Evolutionary conservation across 768 basidiomycete species (phyloP), one percentile per base, ranked within the genome.

Genomic region (Kwoniella sp.): DNA sequence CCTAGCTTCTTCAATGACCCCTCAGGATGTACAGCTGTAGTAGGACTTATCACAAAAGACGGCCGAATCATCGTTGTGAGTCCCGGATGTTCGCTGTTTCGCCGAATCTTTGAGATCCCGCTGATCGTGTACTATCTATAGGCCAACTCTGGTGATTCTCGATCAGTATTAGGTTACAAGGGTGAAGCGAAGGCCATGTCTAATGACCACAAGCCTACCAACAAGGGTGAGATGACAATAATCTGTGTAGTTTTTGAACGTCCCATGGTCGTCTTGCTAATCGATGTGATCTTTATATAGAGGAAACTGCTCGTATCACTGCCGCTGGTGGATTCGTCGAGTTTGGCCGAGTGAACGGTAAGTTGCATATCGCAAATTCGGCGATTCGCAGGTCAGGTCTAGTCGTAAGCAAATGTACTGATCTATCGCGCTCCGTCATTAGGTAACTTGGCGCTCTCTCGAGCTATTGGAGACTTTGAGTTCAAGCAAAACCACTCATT

Each of bases 131-230:
- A n/a, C 60, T 17, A 29, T 21, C 22, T 12, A 6, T 74, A 97
- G 95, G 96, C 96, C 24, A 99, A 99, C 79, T 91, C 96, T 24
- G 96, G 96, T 46, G 96, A 99, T 81, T 98, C 96, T 13, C 84
- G 96, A 72, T 88, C 90, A 21, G 91, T 99, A 25, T 83, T 99
- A 67, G 86, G 88, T 36, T 81, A 90, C 67, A 89, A 88, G 70
- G 96, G 96, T 1, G 85, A 88, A 72, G 94, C 87, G 17, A 91
- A 94, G 74, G 85, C 91, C 19, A 83, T 99, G 67, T 95, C 92
- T 73, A 89, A 86, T 73, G 96, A 99, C 79, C 96, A 99, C 80
- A 99, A 99, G 79, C 96, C 96, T 3, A 87, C 88, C 27, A 92
- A 89, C 76, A 86, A 88, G 69, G 83, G 91, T 91, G 61, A 70